Conservation (phyloP, 352 stramenopile species). For the Albugo candida region DNA sequence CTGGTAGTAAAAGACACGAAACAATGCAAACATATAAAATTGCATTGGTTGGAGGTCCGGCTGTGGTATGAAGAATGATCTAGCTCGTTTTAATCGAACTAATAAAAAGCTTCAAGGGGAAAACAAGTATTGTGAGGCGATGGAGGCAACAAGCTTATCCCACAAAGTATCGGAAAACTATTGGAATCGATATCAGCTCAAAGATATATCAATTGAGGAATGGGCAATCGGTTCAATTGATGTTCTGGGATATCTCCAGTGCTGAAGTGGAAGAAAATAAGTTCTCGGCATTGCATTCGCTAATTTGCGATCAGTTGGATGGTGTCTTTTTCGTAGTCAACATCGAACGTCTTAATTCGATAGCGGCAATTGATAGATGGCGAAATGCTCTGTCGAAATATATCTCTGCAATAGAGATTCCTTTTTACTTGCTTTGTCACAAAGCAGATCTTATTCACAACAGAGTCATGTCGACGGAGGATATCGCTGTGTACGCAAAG, state of each 20-base stretch:
- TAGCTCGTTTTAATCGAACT: not conserved
- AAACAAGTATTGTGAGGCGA: slow-evolving; percentile 58
- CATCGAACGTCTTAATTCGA: slow-evolving; percentile 71
- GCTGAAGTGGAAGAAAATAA: slow-evolving; percentile 33
- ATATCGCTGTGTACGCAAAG: slow-evolving; percentile 60
- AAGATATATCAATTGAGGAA: slow-evolving; percentile 16
- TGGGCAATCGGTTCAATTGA: not conserved
- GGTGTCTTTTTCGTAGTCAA: slow-evolving; percentile 81
- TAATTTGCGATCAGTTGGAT: slow-evolving; percentile 59
- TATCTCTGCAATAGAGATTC: slow-evolving; percentile 48
- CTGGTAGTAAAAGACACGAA: not conserved
- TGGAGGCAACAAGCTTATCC: slow-evolving; percentile 59
- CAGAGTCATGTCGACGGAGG: slow-evolving; percentile 68
- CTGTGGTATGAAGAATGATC: slow-evolving; percentile 21
- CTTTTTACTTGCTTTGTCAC: slow-evolving; percentile 63
- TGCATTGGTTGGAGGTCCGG: slow-evolving; percentile 49
- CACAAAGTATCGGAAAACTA: slow-evolving; percentile 45
- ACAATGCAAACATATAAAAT: slow-evolving; percentile 48
- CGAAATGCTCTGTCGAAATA: slow-evolving; percentile 47
- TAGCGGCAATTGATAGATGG: slow-evolving; percentile 72
- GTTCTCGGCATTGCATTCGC: slow-evolving; percentile 37
- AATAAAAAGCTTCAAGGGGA: slow-evolving; percentile 12
- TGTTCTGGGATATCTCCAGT: slow-evolving; percentile 58
- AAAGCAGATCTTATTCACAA: slow-evolving; percentile 74
- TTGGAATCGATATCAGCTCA: slow-evolving; percentile 57